Percentiles rank a stretch among this genome's conserved stretches.
These are phyloP conservation scores for Metschnikowia chrysomelidarum DNA, from an alignment of 805 yeast species.

Conservation along the genomic window DNA sequence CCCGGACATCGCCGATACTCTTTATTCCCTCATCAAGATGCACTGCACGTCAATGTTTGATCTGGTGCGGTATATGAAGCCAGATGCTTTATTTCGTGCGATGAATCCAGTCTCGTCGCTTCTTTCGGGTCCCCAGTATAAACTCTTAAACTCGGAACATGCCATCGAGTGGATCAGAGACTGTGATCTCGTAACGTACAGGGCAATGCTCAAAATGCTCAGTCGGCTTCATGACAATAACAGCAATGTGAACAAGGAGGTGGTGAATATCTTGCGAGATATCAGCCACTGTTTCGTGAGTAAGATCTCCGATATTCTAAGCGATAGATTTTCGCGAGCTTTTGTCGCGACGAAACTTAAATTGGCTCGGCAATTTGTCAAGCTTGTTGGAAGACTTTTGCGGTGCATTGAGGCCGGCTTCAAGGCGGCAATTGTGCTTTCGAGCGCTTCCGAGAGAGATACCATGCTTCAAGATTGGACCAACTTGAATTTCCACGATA, in stretches of 20 bases:
- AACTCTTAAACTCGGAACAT: conserved; percentile 49
- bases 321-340: conserved; percentile 45
- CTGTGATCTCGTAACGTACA: conserved; percentile 67
- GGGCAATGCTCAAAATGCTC: conserved; percentile 52
- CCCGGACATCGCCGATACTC: conserved; percentile 56
- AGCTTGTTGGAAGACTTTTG: conserved; percentile 52
- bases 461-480: conserved; percentile 62
- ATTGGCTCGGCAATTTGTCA: conserved; percentile 53
- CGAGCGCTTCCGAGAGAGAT: conserved; percentile 40
- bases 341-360: conserved; percentile 52
- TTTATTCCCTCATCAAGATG: conserved; percentile 59
- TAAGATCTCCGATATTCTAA: conserved; percentile 40
- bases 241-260: conserved; percentile 53
- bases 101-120: conserved; percentile 51
- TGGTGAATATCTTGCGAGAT: conserved; percentile 52
- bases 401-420: conserved; percentile 53
- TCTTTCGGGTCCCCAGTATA: conserved; percentile 61
- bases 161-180: conserved; percentile 60
- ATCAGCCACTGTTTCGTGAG: conserved; percentile 49
- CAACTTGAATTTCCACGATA: conserved; percentile 45
- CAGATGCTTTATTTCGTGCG: conserved; percentile 55
- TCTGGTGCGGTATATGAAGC: conserved; percentile 62
- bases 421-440: conserved; percentile 47
- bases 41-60: conserved; percentile 67
- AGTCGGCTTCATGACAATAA: conserved; percentile 56